A percentile compares a stretch with the other conserved stretches of the same genome.
These are phyloP conservation scores for Amanita subjunquillea DNA, from an alignment of 768 basidiomycete genomes.

Conservation along the genomic window DNA sequence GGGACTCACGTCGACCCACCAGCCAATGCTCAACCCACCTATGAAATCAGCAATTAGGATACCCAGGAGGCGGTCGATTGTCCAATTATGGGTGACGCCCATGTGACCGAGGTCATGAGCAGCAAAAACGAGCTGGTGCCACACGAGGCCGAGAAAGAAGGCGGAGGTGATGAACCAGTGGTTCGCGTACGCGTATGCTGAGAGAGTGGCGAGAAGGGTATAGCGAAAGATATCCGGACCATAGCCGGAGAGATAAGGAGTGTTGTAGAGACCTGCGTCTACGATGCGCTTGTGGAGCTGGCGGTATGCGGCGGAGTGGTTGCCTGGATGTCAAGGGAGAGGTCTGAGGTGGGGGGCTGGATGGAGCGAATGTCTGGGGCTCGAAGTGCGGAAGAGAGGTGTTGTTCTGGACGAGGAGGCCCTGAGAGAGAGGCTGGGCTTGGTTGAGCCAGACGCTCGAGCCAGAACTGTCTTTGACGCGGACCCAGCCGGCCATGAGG, in stretches of 20 bases:
- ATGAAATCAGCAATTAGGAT: conserved; percentile 78
- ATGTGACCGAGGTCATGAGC: conserved; percentile 95
- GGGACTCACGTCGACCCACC: conserved; percentile 90
- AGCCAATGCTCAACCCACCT: conserved; percentile 90
- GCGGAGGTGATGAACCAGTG: conserved; percentile 69
- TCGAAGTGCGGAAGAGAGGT: conserved; percentile 7
- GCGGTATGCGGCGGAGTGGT: conserved; percentile 72
- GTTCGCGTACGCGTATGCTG: conserved; percentile 50
- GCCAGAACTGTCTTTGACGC: conserved; percentile 23
- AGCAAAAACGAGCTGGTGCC: conserved; percentile 91
- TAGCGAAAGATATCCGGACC: conserved; percentile 86
- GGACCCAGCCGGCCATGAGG: conserved; percentile 75
- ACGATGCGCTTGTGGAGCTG: conserved; percentile 64
- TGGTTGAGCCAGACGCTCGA: conserved; percentile 54
- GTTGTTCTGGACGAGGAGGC: conserved; percentile 49
- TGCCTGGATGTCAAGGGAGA: conserved; percentile 52
- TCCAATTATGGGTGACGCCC: conserved; percentile 86
- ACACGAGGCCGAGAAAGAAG: conserved; percentile 74
- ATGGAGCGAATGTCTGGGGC: conserved; percentile 37
- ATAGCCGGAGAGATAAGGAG: conserved; percentile 78
- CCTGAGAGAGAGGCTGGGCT: conserved; percentile 40
- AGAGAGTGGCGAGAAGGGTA: conserved; percentile 43
- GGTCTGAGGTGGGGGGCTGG: conserved; percentile 37
- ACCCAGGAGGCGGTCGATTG: conserved; percentile 66
- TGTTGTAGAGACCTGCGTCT: conserved; percentile 77